Evolutionary conservation across 805 yeast genomes (phyloP).

Genomic region (Myxozyma vanderwaltii): DNA sequence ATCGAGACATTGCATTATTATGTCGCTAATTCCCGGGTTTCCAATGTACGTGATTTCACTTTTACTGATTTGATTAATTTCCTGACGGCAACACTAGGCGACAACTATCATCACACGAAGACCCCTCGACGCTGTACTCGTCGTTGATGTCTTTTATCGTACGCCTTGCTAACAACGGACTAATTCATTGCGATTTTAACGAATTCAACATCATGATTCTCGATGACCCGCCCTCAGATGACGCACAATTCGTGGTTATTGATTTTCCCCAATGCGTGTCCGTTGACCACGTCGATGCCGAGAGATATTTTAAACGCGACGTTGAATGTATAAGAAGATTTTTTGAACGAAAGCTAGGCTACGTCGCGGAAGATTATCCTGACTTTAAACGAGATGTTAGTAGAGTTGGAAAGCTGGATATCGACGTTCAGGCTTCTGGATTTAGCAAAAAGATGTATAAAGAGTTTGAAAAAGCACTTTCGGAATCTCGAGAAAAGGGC

Average conservation of each 20-base stretch:
- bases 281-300: slow-evolving; percentile 86
- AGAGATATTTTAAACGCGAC: slow-evolving; percentile 85
- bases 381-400: slow-evolving; percentile 72
- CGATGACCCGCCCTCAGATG: slow-evolving; percentile 52
- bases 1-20: slow-evolving; percentile 87
- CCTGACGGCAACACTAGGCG: slow-evolving; percentile 40
- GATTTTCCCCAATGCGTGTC: slow-evolving; percentile 99
- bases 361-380: slow-evolving; percentile 81
- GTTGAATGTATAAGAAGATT: slow-evolving; percentile 86
- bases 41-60: slow-evolving; percentile 18
- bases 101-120: slow-evolving; percentile 67
- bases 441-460: slow-evolving; percentile 59
- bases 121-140: slow-evolving; percentile 72
- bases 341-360: slow-evolving; percentile 75
- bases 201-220: slow-evolving; percentile 92
- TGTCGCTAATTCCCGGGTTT: slow-evolving; percentile 67
- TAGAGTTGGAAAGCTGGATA: slow-evolving; percentile 71
- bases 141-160: slow-evolving; percentile 87
- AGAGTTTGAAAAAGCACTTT: slow-evolving; percentile 77
- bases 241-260: slow-evolving; percentile 77
- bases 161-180: slow-evolving; percentile 78
- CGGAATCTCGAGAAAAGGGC: slow-evolving; percentile 43
- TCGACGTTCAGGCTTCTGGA: slow-evolving; percentile 91
- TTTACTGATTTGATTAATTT: not conserved
- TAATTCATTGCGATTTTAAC: slow-evolving; percentile 96